These are phyloP conservation scores for Porcisia hertigi DNA, from an alignment of 208 protist genomes.

Conservation along the genomic window DNA sequence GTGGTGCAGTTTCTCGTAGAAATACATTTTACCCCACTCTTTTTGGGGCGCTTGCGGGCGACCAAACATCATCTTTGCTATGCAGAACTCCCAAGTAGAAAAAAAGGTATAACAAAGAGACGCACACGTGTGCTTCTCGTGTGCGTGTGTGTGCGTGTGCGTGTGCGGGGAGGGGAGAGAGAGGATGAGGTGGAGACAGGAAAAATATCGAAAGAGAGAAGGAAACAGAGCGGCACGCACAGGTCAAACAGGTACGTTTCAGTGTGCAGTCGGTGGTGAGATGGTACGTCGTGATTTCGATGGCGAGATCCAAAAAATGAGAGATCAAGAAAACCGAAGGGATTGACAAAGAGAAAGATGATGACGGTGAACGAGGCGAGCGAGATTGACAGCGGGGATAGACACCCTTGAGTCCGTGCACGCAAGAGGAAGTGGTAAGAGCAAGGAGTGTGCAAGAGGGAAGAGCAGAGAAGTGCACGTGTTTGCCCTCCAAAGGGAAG, in stretches of 20 bases:
- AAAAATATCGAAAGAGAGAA: neutral
- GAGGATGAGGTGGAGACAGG: neutral
- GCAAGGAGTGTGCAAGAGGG: too few species aligned
- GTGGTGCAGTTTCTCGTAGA: slow-evolving; percentile 85
- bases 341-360: too few species aligned
- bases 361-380: too few species aligned
- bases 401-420: too few species aligned
- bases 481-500: too few species aligned
- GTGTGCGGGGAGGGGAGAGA: neutral
- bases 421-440: too few species aligned
- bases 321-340: too few species aligned
- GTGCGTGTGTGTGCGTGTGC: neutral
- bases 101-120: too few species aligned
- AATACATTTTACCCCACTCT: slow-evolving; percentile 85
- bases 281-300: too few species aligned
- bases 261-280: neutral
- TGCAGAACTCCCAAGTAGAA: neutral
- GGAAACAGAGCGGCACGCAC: neutral
- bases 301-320: too few species aligned
- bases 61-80: slow-evolving; percentile 65
- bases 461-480: too few species aligned
- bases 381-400: too few species aligned
- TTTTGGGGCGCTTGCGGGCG: slow-evolving; percentile 63
- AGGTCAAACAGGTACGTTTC: neutral
- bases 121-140: neutral